These are phyloP conservation scores for Botryotinia globosa DNA, from an alignment of 2,329 filamentous ascomycete species.

Conservation along the genomic window DNA sequence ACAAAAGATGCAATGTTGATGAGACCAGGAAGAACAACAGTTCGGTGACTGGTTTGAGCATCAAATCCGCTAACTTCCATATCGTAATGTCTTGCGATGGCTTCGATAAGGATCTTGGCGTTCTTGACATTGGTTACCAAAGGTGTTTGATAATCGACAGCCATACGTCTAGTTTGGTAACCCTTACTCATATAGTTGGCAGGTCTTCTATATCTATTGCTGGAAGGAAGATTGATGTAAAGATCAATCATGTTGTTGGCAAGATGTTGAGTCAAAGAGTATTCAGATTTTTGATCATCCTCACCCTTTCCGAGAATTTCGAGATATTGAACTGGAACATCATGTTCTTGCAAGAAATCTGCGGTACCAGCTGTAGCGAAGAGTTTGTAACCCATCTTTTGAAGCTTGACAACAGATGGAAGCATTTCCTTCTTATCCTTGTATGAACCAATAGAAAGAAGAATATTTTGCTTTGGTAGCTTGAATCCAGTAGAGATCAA, in stretches of 20 bases:
- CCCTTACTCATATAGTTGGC: constrained; percentile 99
- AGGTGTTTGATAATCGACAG: constrained; percentile 90
- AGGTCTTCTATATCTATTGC: constrained; percentile 92
- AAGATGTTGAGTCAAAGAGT: constrained; percentile 93
- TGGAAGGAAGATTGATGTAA: constrained; percentile 99
- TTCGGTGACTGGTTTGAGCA: constrained; percentile 85
- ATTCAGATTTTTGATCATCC: constrained; percentile 88
- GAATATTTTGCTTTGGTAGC: constrained; percentile 90
- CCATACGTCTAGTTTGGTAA: constrained; percentile 95
- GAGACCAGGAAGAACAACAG: constrained; percentile 68
- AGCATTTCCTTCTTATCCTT: constrained; percentile 99
- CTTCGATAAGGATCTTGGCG: constrained; percentile 94
- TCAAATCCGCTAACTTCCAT: constrained; percentile 80
- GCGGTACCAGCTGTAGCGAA: constrained; percentile 96
- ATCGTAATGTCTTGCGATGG: constrained; percentile 84
- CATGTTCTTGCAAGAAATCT: constrained; percentile 92
- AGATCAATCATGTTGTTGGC: constrained; percentile 94
- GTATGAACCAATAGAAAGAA: constrained; percentile 93
- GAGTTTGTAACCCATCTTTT: constrained; percentile 89
- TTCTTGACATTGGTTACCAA: constrained; percentile 99
- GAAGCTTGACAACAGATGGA: constrained; percentile 83
- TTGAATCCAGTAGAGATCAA: constrained; percentile 95
- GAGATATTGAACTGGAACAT: constrained; percentile 87
- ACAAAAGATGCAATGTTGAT: constrained; percentile 81
- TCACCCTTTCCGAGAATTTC: constrained; percentile 78